These are phyloP conservation scores for Cryptosporidium bovis DNA, from an alignment of 169 alveolate genomes.

Conservation along the genomic window DNA sequence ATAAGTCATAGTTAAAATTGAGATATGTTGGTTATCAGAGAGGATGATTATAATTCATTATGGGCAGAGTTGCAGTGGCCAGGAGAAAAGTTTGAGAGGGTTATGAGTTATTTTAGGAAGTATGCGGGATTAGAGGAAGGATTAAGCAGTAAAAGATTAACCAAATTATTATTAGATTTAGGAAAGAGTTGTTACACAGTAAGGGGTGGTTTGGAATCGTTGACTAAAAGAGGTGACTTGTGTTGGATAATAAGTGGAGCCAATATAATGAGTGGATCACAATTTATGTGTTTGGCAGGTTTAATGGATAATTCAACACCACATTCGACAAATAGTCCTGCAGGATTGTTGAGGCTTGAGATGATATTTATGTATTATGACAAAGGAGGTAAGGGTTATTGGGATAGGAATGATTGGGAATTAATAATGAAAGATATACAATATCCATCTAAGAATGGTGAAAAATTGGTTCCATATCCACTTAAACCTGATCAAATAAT, in stretches of 20 bases:
- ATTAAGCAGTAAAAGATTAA: slow-evolving; percentile 26
- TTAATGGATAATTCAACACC: slow-evolving; percentile 74
- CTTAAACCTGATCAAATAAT: slow-evolving; percentile 17
- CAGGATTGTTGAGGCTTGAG: slow-evolving; percentile 48
- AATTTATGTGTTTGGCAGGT: slow-evolving; percentile 73
- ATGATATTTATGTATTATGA: slow-evolving; percentile 71
- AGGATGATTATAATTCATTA: slow-evolving; percentile 60
- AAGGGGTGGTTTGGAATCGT: slow-evolving; percentile 59
- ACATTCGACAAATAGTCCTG: slow-evolving; percentile 69
- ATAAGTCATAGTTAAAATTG: neutral
- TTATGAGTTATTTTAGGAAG: slow-evolving; percentile 56
- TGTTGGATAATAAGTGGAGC: slow-evolving; percentile 71
- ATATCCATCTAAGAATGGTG: slow-evolving; percentile 70
- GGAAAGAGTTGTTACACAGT: slow-evolving; percentile 70
- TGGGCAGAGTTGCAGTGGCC: slow-evolving; percentile 75
- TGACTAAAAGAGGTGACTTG: slow-evolving; percentile 62
- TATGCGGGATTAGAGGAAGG: slow-evolving; percentile 72
- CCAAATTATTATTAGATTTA: slow-evolving; percentile 34
- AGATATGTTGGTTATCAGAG: slow-evolving; percentile 50
- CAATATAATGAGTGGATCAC: slow-evolving; percentile 53
- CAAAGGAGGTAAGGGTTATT: slow-evolving; percentile 50
- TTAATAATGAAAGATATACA: slow-evolving; percentile 57
- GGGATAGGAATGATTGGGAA: slow-evolving; percentile 62
- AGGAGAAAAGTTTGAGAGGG: slow-evolving; percentile 63
- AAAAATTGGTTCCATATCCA: slow-evolving; percentile 68